phyloP scores from a whole-genome alignment of 148 eudicot species.

The Vaccinium macrocarpon region DNA sequence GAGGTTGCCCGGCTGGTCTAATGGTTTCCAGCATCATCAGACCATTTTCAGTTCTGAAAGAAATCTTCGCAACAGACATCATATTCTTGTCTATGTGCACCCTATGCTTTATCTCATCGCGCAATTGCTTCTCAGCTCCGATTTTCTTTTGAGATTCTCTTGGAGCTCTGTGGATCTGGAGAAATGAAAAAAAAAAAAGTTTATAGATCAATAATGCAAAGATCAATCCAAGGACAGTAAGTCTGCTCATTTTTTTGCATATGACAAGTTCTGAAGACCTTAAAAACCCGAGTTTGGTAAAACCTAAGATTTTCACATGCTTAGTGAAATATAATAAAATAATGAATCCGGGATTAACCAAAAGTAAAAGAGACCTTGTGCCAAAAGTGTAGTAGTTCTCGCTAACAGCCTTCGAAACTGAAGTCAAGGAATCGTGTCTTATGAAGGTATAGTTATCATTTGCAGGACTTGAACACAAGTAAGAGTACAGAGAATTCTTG shows the following conservation, averaged over 20 bases:
- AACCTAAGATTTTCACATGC: not conserved
- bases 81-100: constrained; percentile 63
- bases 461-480: constrained; percentile 10
- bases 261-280: not conserved
- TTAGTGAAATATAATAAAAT: not conserved
- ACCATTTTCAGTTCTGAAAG: constrained; percentile 39
- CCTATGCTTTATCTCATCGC: constrained; percentile 82
- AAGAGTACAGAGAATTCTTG: not conserved
- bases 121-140: constrained; percentile 65
- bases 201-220: not conserved
- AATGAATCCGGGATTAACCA: not conserved
- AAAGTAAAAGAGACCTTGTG: constrained; percentile 12
- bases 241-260: not conserved
- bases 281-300: not conserved
- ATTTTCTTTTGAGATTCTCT: constrained; percentile 70
- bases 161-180: constrained; percentile 76
- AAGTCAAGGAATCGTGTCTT: not conserved
- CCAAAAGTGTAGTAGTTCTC: constrained; percentile 11
- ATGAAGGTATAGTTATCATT: constrained; percentile 10
- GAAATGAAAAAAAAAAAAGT: not conserved
- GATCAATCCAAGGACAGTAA: no score
- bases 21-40: not conserved
- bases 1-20: constrained; percentile 2
- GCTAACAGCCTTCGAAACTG: not conserved
- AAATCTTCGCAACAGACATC: constrained; percentile 67